phyloP scores from a whole-genome alignment of 2,329 filamentous ascomycete species.

The Coniochaeta sp. region DNA sequence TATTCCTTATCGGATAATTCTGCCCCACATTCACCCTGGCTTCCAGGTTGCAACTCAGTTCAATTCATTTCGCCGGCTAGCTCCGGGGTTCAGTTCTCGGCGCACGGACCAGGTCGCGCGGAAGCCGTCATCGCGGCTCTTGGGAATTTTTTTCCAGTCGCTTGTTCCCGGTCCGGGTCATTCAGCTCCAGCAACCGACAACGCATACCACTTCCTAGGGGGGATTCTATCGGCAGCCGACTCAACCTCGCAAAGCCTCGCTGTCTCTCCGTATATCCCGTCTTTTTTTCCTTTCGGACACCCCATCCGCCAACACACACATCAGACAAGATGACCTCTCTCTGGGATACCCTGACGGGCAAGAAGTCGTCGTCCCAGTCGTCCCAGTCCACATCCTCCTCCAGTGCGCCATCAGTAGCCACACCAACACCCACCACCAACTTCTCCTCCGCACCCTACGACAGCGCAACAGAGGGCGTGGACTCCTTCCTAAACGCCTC shows the following conservation, averaged over 20 bases:
- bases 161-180: not conserved
- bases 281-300: not conserved
- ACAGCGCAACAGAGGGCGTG: conserved; percentile 62
- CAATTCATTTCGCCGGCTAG: too few relatives aligned
- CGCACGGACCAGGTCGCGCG: not conserved
- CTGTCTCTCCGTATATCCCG: not conserved
- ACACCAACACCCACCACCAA: conserved; percentile 33
- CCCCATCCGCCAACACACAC: not conserved
- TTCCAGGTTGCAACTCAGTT: too few relatives aligned
- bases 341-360: conserved; percentile 57
- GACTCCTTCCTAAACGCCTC: conserved; percentile 77
- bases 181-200: not conserved
- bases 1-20: not conserved
- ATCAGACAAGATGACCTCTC: not conserved
- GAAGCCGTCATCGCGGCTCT: conserved; percentile 2
- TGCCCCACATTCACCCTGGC: not conserved
- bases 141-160: conserved; percentile 4
- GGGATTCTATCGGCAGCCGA: not conserved
- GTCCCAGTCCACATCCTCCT: conserved; percentile 37
- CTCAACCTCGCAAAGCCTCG: not conserved
- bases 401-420: conserved; percentile 26
- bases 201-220: not conserved
- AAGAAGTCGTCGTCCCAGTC: too few relatives aligned
- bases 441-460: conserved; percentile 55
- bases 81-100: too few relatives aligned